These are phyloP conservation scores for Pulveroboletus sp. DNA, from an alignment of 768 basidiomycete genomes.

Conservation along the genomic window DNA sequence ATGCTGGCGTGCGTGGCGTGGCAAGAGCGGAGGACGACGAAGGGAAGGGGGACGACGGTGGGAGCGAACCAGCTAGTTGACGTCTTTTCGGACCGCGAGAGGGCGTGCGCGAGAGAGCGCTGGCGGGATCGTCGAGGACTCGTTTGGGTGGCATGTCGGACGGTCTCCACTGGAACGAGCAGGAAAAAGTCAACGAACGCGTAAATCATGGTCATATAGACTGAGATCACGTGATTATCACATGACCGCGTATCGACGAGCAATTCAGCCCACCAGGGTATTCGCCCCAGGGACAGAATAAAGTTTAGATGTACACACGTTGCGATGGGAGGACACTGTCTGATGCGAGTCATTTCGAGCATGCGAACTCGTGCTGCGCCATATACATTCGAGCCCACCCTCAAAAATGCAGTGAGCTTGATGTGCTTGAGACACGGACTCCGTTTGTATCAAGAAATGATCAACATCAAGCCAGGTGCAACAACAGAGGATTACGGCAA, in stretches of 20 bases:
- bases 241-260: conserved; percentile 9
- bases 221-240: conserved; percentile 14
- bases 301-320: no score
- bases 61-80: conserved; percentile 16
- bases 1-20: conserved; percentile 36
- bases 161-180: neutral
- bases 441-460: no score
- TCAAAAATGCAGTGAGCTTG: no score
- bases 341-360: no score
- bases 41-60: conserved; percentile 27
- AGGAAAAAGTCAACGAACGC: conserved; percentile 8
- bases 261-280: no score
- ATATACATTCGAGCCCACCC: no score
- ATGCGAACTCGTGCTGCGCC: no score
- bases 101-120: conserved; percentile 26
- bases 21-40: conserved; percentile 24
- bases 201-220: neutral
- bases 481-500: no score
- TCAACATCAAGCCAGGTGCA: no score
- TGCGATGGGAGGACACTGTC: no score
- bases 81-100: conserved; percentile 28
- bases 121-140: conserved; percentile 24
- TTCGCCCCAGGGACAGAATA: no score
- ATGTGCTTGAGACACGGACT: no score
- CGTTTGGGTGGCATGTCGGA: conserved; percentile 27